phyloP scores from a whole-genome alignment of 2,329 filamentous ascomycete species.

The Stromatinia cepivora region DNA sequence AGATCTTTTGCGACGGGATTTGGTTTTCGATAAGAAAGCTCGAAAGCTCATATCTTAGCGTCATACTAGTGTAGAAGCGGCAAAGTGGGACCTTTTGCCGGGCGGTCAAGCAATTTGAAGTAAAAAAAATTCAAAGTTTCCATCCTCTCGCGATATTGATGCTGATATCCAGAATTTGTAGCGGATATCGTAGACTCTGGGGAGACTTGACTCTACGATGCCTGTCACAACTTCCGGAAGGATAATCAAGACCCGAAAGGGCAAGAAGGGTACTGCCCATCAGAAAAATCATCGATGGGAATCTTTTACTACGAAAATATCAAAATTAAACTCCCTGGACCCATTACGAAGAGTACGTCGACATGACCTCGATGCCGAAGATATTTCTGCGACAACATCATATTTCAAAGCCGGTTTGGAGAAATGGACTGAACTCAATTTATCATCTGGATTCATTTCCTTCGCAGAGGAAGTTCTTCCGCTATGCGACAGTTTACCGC shows the following conservation, averaged over 20 bases:
- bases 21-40: slow-evolving; percentile 21
- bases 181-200: slow-evolving; percentile 13
- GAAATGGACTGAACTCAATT: slow-evolving; percentile 89
- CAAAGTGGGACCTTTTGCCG: neutral
- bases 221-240: slow-evolving; percentile 63
- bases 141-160: neutral
- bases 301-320: slow-evolving; percentile 85
- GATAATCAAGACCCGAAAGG: slow-evolving; percentile 68
- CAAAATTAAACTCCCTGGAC: slow-evolving; percentile 85
- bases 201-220: slow-evolving; percentile 49
- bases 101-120: slow-evolving; percentile 12
- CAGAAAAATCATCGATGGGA: slow-evolving; percentile 88
- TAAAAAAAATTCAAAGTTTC: slow-evolving; percentile 22
- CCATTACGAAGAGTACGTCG: slow-evolving; percentile 86
- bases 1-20: slow-evolving; percentile 21
- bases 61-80: neutral
- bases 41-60: slow-evolving; percentile 23
- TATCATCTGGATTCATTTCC: slow-evolving; percentile 74
- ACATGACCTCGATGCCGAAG: slow-evolving; percentile 78
- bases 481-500: slow-evolving; percentile 84
- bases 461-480: slow-evolving; percentile 76
- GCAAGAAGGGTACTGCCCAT: slow-evolving; percentile 69
- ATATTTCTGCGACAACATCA: slow-evolving; percentile 74
- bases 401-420: slow-evolving; percentile 82
- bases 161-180: neutral